phyloP scores from a whole-genome alignment of 805 yeast genomes.

The Metschnikowia rubicola region DNA sequence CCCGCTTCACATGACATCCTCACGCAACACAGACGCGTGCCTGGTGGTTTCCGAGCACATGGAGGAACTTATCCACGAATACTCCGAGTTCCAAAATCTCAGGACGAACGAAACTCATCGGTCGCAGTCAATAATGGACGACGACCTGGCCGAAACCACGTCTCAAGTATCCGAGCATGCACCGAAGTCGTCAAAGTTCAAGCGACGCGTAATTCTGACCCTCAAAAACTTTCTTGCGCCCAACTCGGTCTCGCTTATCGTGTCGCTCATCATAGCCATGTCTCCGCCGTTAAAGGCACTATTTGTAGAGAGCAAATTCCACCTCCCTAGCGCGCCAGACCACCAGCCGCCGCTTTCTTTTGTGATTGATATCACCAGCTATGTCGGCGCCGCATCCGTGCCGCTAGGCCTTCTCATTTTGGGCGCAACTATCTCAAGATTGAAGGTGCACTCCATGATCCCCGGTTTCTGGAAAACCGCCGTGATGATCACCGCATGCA shows the following conservation, averaged over 20 bases:
- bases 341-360: conserved; percentile 78
- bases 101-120: conserved; percentile 16
- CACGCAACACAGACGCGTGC: conserved; percentile 26
- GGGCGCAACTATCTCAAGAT: conserved; percentile 85
- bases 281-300: conserved; percentile 64
- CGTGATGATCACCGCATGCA: conserved; percentile 48
- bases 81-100: conserved; percentile 44
- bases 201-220: conserved; percentile 4
- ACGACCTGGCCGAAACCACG: background rate
- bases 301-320: conserved; percentile 50
- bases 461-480: conserved; percentile 71
- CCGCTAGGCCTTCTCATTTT: conserved; percentile 79
- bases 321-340: conserved; percentile 80
- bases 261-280: conserved; percentile 67
- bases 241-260: conserved; percentile 64
- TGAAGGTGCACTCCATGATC: conserved; percentile 58
- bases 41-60: conserved; percentile 32
- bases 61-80: conserved; percentile 40
- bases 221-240: conserved; percentile 62
- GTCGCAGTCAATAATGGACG: background rate
- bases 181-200: background rate
- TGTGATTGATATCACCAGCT: conserved; percentile 73
- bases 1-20: conserved; percentile 12
- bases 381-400: conserved; percentile 83
- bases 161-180: background rate